Base-by-base conservation (phyloP, 2,329 filamentous ascomycete genomes). In the Acarospora socialis region DNA sequence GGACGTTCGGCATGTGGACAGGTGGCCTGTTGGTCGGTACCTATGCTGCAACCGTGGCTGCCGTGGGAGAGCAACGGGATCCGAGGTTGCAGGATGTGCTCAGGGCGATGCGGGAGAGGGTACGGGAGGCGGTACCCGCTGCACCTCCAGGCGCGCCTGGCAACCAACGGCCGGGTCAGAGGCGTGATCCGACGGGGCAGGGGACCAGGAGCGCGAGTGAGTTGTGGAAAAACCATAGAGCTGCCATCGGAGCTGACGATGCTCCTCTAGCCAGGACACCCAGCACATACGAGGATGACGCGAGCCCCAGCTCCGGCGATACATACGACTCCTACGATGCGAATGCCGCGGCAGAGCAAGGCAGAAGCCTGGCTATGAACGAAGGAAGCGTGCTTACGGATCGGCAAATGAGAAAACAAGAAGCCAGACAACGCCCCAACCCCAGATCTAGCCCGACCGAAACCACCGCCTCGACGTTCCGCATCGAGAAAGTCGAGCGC, bases 251-350 rank as follows among this genome's bases (percentile, higher is more conserved):
- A 4, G 19, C 5, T 3, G 4, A 17, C 5, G 19, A n/a, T 7
- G n/a, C n/a, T n/a, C n/a, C n/a, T n/a, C n/a, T n/a, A n/a, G n/a
- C n/a, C n/a, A n/a, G n/a, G n/a, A n/a, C n/a, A n/a, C n/a, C n/a
- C n/a, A n/a, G n/a, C 4, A 3, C 8, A 28, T 26, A 3, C 19
- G 9, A 7, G 6, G 37, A 42, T 29, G 35, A 40, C 12, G 36
- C 33, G 13, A 42, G 40, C 26, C 40, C 37, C 10, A 42, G 15
- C 12, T 27, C 40, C 15, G 36, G 37, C 14, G 12, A 9, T 4
- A 35, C 32, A 12, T 32, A 28, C 6, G 34, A 33, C 24, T 22
- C 33, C 13, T 30, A 34, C 8, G 31, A 35, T 15, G 35, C 21
- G 7, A 14, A 15, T 3, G 33, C 34, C 9, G 28, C n/a, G 8